Conservation (phyloP, 129 eudicot genomes). For the Flaveria linearis region DNA sequence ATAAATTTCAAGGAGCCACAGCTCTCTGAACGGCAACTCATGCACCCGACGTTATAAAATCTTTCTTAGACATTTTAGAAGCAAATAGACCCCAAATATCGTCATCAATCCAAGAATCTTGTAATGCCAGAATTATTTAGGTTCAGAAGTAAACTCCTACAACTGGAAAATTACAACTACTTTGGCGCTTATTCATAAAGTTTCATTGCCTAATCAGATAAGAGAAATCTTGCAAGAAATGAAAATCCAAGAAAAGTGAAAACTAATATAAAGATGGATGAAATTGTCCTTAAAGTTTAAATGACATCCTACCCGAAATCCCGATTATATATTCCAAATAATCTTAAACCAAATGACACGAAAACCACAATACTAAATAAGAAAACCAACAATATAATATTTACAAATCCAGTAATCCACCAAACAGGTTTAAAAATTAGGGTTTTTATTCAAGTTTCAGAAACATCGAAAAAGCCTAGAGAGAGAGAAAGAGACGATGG, state of each 20-base stretch:
- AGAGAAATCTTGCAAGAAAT: neutral
- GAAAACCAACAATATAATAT: constrained; percentile 17
- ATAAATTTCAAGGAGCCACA: neutral
- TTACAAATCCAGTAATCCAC: constrained; percentile 11
- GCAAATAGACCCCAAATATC: neutral
- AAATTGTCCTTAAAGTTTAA: no score
- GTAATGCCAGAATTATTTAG: no score
- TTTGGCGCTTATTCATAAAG: no score
- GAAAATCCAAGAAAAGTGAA: neutral
- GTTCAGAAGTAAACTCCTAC: no score
- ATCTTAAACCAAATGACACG: neutral
- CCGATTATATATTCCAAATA: neutral
- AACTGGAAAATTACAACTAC: no score
- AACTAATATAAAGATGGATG: neutral
- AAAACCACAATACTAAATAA: no score
- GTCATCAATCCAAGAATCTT: no score
- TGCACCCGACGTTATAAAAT: neutral
- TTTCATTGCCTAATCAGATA: no score
- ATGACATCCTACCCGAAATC: no score
- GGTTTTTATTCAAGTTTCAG: constrained; percentile 6
- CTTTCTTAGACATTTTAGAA: neutral
- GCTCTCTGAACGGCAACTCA: neutral
- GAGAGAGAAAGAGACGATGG: neutral
- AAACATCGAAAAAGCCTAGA: neutral
- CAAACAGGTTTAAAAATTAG: constrained; percentile 18